phyloP scores from a whole-genome alignment of 139 green algal genomes.

The Gonium pectorale region DNA sequence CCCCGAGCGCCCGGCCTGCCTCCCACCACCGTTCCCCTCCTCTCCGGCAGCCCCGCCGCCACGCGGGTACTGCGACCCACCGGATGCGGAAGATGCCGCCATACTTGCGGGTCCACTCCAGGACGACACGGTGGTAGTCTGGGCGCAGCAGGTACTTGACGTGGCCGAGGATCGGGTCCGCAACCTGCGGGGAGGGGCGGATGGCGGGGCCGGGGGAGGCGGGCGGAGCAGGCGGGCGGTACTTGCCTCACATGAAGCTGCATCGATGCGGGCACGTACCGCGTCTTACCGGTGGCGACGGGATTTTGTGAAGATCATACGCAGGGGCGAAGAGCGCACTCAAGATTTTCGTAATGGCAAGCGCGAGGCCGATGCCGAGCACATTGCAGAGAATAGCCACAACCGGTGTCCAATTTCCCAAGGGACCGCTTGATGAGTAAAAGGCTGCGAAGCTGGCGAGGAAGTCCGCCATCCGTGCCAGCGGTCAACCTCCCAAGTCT shows the following conservation, averaged over 20 bases:
- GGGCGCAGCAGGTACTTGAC: neutral
- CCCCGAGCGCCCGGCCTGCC: too few species aligned
- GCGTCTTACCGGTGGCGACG: neutral
- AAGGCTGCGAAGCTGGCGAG: neutral
- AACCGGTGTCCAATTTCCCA: neutral
- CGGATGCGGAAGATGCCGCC: conserved; percentile 23
- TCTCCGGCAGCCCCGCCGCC: too few species aligned
- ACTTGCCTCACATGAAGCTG: neutral
- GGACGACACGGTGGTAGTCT: conserved; percentile 12
- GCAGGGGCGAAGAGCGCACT: neutral
- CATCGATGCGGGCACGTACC: neutral
- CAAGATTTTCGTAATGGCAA: neutral
- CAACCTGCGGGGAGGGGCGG: too few species aligned
- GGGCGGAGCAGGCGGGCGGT: too few species aligned
- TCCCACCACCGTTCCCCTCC: too few species aligned
- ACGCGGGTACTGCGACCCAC: neutral
- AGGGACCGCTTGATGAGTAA: conserved; percentile 11
- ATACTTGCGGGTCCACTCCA: neutral
- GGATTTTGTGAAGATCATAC: conserved; percentile 12
- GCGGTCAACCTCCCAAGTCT: too few species aligned
- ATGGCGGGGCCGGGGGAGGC: too few species aligned
- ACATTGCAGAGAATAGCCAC: neutral
- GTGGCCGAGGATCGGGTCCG: conserved; percentile 1
- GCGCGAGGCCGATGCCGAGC: neutral
- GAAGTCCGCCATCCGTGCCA: too few species aligned